Conservation (phyloP, 2,329 filamentous ascomycete species). For the Calonectria montana region DNA sequence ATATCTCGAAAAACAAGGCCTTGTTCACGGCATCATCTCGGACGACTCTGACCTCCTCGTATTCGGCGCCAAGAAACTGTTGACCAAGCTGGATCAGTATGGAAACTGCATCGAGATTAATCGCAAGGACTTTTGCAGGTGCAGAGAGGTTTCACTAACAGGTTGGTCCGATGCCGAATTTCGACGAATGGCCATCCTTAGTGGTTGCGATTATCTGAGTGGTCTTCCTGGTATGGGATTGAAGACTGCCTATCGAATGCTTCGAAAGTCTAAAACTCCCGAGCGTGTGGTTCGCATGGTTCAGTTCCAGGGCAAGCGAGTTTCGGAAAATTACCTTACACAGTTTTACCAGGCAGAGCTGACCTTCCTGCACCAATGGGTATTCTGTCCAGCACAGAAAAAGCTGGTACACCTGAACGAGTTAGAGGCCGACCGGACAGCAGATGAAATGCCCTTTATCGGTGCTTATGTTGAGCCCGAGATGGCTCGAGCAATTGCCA, state of each 20-base stretch:
- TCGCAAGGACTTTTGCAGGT: slow-evolving; percentile 87
- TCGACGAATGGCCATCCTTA: slow-evolving; percentile 93
- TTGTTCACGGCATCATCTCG: slow-evolving; percentile 89
- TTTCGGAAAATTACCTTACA: slow-evolving; percentile 85
- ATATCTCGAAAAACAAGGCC: slow-evolving; percentile 87
- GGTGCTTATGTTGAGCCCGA: slow-evolving; percentile 77
- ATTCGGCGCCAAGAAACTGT: slow-evolving; percentile 88
- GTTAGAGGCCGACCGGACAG: slow-evolving; percentile 70
- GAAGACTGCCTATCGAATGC: slow-evolving; percentile 91
- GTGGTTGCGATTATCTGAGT: slow-evolving; percentile 94
- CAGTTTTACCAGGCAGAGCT: slow-evolving; percentile 88
- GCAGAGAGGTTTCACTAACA: slow-evolving; percentile 86
- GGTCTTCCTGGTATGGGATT: slow-evolving; percentile 87
- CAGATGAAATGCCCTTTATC: slow-evolving; percentile 83
- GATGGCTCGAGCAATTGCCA: slow-evolving; percentile 79
- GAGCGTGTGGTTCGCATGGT: slow-evolving; percentile 85
- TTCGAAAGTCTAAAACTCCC: slow-evolving; percentile 89
- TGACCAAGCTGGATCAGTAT: slow-evolving; percentile 95
- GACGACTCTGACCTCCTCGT: slow-evolving; percentile 97
- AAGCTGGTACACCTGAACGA: slow-evolving; percentile 81
- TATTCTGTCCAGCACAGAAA: slow-evolving; percentile 82
- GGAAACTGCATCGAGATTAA: slow-evolving; percentile 94
- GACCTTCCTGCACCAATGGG: slow-evolving; percentile 94
- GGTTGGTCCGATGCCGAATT: slow-evolving; percentile 96
- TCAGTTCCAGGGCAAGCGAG: slow-evolving; percentile 88